Conservation (phyloP, 805 yeast genomes). For the Brettanomyces naardenensis region DNA sequence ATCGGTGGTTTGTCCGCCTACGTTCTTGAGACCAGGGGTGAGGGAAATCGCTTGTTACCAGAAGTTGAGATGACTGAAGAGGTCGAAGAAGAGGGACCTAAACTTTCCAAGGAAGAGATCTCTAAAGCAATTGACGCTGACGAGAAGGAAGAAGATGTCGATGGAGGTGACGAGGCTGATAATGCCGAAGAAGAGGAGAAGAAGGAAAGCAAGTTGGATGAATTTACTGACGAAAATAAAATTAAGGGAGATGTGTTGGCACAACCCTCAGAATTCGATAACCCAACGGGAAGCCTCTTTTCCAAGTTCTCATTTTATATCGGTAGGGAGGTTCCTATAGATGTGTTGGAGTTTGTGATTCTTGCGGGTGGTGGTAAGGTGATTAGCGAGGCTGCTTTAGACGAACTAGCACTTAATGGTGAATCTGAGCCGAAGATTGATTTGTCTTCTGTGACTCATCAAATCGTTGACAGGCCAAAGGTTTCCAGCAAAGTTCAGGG, state of each 20-base stretch:
- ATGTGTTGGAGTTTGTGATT: slow-evolving; percentile 80
- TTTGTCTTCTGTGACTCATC: slow-evolving; percentile 76
- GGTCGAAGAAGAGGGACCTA: slow-evolving; percentile 26
- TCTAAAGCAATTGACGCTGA: slow-evolving; percentile 50
- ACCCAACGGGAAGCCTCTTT: slow-evolving; percentile 60
- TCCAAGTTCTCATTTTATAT: slow-evolving; percentile 72
- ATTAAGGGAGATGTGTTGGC: slow-evolving; percentile 59
- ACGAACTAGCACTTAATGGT: slow-evolving; percentile 50
- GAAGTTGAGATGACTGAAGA: slow-evolving; percentile 11
- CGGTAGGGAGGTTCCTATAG: slow-evolving; percentile 94
- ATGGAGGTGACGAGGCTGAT: slow-evolving; percentile 28
- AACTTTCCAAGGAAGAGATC: slow-evolving; percentile 34
- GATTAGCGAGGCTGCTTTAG: slow-evolving; percentile 81
- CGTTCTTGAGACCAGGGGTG: slow-evolving; percentile 53
- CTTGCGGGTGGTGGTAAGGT: slow-evolving; percentile 81
- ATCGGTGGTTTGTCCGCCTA: slow-evolving; percentile 86
- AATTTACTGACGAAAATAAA: slow-evolving; percentile 57
- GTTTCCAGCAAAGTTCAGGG: slow-evolving; percentile 73
- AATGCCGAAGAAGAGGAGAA: slow-evolving; percentile 32
- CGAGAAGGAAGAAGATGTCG: slow-evolving; percentile 27
- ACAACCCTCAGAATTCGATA: slow-evolving; percentile 60
- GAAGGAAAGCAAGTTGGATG: slow-evolving; percentile 52
- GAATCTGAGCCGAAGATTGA: slow-evolving; percentile 42
- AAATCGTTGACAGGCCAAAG: slow-evolving; percentile 88
- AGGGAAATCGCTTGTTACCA: slow-evolving; percentile 31